Percentiles rank a stretch among this genome's conserved stretches.
Evolutionary conservation across 176 grass and related monocot species (phyloP).

Genomic region (Zea luxurians): DNA sequence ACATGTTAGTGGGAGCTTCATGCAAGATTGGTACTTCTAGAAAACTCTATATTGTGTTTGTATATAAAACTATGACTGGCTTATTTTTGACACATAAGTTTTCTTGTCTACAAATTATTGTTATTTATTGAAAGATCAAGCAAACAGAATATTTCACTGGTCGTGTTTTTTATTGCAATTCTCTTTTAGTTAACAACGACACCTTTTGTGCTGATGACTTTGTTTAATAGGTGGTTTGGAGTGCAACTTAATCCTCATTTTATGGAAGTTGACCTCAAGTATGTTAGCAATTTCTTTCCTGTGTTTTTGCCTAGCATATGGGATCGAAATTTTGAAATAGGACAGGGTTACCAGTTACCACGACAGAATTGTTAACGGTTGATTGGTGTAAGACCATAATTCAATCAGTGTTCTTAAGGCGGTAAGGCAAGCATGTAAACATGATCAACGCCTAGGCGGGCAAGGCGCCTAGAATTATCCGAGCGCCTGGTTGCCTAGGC

Average conservation of each 20-base stretch:
- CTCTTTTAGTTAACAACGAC: conserved; percentile 8
- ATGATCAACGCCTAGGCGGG: too few species aligned
- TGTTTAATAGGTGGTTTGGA: conserved; percentile 85
- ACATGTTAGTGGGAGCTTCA: conserved; percentile 72
- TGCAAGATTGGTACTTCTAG: conserved; percentile 81
- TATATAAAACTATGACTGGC: conserved; percentile 5
- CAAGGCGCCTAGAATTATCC: too few species aligned
- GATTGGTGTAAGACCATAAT: background rate
- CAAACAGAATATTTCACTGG: background rate
- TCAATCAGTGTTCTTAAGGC: background rate
- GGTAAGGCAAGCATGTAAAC: too few species aligned
- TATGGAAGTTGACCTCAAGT: conserved; percentile 98
- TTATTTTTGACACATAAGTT: background rate
- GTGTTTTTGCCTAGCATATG: conserved; percentile 21
- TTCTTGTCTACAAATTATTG: conserved; percentile 23
- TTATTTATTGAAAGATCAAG: conserved; percentile 6
- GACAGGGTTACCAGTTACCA: background rate
- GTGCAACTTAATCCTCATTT: conserved; percentile 98
- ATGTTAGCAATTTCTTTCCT: conserved; percentile 43
- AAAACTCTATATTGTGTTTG: conserved; percentile 12
- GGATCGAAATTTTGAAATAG: background rate
- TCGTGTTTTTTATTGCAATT: conserved; percentile 2
- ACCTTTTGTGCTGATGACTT: conserved; percentile 28
- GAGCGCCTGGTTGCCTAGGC: too few species aligned
- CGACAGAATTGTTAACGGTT: conserved; percentile 7